phyloP scores from a whole-genome alignment of 257 asterid species.

The Gardenia jasminoides region DNA sequence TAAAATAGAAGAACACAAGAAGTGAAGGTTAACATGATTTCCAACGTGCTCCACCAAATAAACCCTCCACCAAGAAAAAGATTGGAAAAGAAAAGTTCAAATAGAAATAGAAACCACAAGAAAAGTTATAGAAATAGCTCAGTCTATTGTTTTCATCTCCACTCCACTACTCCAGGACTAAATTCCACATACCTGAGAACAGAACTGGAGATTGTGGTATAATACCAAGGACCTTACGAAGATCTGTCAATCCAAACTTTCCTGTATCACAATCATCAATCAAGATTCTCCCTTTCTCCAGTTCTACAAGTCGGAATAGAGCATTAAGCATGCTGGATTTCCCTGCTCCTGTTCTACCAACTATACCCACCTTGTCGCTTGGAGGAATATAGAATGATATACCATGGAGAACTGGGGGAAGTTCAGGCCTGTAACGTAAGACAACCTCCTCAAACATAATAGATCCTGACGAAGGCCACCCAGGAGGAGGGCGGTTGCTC shows the following conservation, averaged over 20 bases:
- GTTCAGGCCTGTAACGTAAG: constrained; percentile 90
- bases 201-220: constrained; percentile 97
- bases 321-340: constrained; percentile 98
- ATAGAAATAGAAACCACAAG: neutral
- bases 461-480: constrained; percentile 93
- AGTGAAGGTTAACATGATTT: neutral
- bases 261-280: constrained; percentile 75
- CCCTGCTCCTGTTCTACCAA: constrained; percentile 99
- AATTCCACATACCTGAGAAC: constrained; percentile 74
- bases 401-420: constrained; percentile 93
- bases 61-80: neutral
- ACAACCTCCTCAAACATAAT: constrained; percentile 74
- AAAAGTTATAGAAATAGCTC: neutral
- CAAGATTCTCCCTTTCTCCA: constrained; percentile 75
- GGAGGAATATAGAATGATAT: constrained; percentile 79
- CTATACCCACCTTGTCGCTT: constrained; percentile 90
- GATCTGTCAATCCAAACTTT: constrained; percentile 82
- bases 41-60: neutral
- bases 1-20: neutral
- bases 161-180: constrained; percentile 7
- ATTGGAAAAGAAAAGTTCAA: neutral
- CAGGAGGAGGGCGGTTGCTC: constrained; percentile 87
- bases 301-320: constrained; percentile 84
- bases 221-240: constrained; percentile 90
- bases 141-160: neutral